These are phyloP conservation scores for Fusarium verticillioides DNA, from an alignment of 2,329 filamentous ascomycete species.

Conservation along the genomic window DNA sequence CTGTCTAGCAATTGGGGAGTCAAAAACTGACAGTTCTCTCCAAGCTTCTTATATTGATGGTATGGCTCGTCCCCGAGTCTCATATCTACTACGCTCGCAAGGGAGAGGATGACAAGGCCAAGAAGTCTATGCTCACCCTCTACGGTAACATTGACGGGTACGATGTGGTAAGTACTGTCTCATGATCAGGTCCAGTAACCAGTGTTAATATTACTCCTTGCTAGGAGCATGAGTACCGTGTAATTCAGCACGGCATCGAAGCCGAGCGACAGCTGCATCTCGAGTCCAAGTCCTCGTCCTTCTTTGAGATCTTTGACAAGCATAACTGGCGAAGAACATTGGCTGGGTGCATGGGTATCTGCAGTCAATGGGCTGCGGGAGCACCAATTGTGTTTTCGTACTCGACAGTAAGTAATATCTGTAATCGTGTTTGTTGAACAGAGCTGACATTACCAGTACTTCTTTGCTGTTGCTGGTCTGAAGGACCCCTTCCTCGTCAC, in stretches of 20 bases:
- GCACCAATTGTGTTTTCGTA: constrained; percentile 17
- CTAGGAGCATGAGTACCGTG: background rate
- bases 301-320: constrained; percentile 13
- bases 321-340: constrained; percentile 19
- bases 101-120: background rate
- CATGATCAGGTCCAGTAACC: background rate
- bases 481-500: background rate
- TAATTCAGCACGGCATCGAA: background rate
- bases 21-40: background rate
- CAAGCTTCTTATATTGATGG: background rate
- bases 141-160: background rate
- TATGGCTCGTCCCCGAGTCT: background rate
- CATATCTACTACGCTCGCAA: background rate
- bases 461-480: background rate
- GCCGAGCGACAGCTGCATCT: background rate
- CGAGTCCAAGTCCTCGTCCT: background rate
- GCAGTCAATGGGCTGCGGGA: constrained; percentile 19
- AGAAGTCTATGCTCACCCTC: background rate
- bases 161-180: background rate
- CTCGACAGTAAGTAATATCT: background rate
- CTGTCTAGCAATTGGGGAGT: background rate
- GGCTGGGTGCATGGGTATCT: constrained; percentile 23
- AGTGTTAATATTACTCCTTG: fast-evolving
- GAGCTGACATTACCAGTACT: background rate
- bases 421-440: background rate